These are phyloP conservation scores for Paraphoma sp. DNA, from an alignment of 2,329 filamentous ascomycete species.

Conservation along the genomic window DNA sequence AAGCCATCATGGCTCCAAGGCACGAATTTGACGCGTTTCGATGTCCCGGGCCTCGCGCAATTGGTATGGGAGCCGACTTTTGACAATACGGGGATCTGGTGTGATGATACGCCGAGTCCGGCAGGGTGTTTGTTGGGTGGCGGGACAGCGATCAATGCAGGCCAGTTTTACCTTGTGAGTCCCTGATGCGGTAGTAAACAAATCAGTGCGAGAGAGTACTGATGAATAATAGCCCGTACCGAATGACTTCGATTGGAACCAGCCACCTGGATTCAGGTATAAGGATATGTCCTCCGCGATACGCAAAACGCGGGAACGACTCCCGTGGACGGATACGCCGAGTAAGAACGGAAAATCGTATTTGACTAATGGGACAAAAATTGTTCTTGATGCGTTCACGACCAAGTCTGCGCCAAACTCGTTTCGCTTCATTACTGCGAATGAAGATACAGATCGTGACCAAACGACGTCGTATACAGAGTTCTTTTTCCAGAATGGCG, in stretches of 20 bases:
- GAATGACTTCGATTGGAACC: conserved; percentile 64
- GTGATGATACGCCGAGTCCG: conserved; percentile 69
- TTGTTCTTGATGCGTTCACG: conserved; percentile 63
- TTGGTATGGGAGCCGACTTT: conserved; percentile 66
- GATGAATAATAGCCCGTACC: conserved; percentile 57
- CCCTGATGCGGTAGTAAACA: neutral
- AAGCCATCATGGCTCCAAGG: conserved; percentile 64
- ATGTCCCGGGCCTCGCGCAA: conserved; percentile 71
- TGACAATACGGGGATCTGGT: conserved; percentile 58
- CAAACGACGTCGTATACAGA: conserved; percentile 63
- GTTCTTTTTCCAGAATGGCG: conserved; percentile 68
- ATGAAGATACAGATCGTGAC: conserved; percentile 64
- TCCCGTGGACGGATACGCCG: conserved; percentile 68
- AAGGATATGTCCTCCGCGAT: conserved; percentile 64
- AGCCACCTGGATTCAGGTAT: conserved; percentile 69
- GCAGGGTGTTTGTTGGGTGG: conserved; percentile 72
- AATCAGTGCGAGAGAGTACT: neutral
- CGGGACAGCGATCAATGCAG: conserved; percentile 69
- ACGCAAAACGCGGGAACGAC: conserved; percentile 66
- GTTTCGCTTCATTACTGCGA: conserved; percentile 67
- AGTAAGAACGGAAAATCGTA: conserved; percentile 69
- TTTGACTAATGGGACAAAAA: conserved; percentile 65
- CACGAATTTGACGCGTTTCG: conserved; percentile 69
- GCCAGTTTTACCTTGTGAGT: conserved; percentile 61
- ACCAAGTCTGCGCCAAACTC: conserved; percentile 50